Percentiles rank a stretch among this genome's conserved stretches.
Conservation (phyloP, 345 rosid genomes). For the Dimocarpus longan region DNA sequence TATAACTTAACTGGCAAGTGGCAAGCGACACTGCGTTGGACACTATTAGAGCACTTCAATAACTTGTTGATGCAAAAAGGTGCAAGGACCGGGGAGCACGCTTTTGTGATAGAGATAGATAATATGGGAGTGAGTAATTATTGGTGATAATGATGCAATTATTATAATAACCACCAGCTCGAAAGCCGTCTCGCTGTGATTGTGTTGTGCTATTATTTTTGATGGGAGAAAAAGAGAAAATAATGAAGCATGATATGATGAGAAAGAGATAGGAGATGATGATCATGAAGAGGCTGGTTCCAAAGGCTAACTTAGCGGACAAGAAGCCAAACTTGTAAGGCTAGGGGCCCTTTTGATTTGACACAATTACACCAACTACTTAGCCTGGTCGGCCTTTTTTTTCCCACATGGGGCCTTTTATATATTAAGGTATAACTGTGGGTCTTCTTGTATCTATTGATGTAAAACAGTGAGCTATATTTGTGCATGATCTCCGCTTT, state of each 20-base stretch:
- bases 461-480: neutral
- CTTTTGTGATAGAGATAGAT: neutral
- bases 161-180: slow-evolving; percentile 22
- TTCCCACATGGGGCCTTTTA: neutral
- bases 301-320: slow-evolving; percentile 36
- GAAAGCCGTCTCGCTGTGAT: slow-evolving; percentile 36
- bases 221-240: neutral
- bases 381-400: slow-evolving; percentile 28
- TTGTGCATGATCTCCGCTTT: neutral
- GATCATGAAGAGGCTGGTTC: slow-evolving; percentile 8
- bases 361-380: slow-evolving; percentile 29
- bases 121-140: neutral
- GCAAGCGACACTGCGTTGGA: neutral
- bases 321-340: slow-evolving; percentile 38
- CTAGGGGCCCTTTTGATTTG: slow-evolving; percentile 24
- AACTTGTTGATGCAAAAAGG: too few species aligned
- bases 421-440: too few species aligned
- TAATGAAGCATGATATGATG: neutral
- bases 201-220: neutral
- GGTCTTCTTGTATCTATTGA: neutral
- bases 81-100: neutral
- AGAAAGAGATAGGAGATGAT: neutral
- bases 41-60: neutral
- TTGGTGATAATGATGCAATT: slow-evolving; percentile 21
- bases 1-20: too few species aligned